Evolutionary conservation across 2,329 filamentous ascomycete genomes (phyloP).

Genomic region (Didymellaceae sp.): DNA sequence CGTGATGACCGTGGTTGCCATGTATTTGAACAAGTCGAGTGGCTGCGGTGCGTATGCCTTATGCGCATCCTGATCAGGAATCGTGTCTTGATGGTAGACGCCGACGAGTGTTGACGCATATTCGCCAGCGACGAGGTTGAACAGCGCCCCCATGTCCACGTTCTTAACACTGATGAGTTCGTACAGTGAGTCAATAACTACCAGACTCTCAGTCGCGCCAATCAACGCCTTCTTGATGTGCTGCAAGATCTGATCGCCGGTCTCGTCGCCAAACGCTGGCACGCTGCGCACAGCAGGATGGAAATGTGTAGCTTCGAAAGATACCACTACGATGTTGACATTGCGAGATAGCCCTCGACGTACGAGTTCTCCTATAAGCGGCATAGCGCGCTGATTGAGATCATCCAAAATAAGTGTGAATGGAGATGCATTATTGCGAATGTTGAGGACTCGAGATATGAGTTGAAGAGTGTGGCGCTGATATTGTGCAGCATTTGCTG

Average conservation of each 20-base stretch:
- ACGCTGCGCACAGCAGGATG: conserved; percentile 72
- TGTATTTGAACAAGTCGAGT: conserved; percentile 75
- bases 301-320: conserved; percentile 74
- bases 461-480: conserved; percentile 85
- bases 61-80: conserved; percentile 54
- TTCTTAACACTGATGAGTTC: conserved; percentile 55
- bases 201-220: conserved; percentile 54
- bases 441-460: conserved; percentile 79
- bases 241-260: conserved; percentile 58
- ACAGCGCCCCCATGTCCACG: conserved; percentile 63
- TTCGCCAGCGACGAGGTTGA: conserved; percentile 74
- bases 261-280: conserved; percentile 65
- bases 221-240: conserved; percentile 29
- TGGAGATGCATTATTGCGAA: conserved; percentile 80
- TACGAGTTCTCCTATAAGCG: conserved; percentile 75
- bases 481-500: conserved; percentile 59
- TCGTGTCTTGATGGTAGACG: conserved; percentile 79
- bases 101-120: conserved; percentile 72
- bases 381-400: conserved; percentile 78
- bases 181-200: conserved; percentile 83
- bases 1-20: conserved; percentile 85
- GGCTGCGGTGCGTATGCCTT: conserved; percentile 59
- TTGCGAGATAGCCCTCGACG: conserved; percentile 63
- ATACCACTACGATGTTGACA: conserved; percentile 75
- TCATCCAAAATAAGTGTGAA: conserved; percentile 86